Evolutionary conservation across 2,329 filamentous ascomycete species (phyloP).

Genomic region (Aureobasidium leucospermi): DNA sequence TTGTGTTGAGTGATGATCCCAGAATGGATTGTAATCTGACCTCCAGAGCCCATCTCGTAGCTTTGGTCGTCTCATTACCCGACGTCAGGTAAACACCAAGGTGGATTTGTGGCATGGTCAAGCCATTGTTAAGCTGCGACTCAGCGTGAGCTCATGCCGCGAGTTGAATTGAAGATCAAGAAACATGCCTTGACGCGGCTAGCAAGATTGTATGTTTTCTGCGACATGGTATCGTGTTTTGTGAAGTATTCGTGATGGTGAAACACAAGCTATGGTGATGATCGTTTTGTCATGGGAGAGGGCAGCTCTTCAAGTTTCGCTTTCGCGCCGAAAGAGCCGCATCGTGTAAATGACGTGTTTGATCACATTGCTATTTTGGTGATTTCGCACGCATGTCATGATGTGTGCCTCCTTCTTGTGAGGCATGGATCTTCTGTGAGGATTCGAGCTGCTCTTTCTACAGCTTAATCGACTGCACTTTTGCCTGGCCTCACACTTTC

Average conservation of each 20-base stretch:
- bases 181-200: slow-evolving; percentile 33
- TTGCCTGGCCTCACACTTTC: background rate
- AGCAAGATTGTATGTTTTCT: slow-evolving; percentile 33
- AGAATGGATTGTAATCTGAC: no score
- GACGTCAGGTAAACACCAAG: slow-evolving; percentile 68
- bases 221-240: slow-evolving; percentile 23
- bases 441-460: background rate
- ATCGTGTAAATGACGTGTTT: background rate
- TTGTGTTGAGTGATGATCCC: slow-evolving; percentile 25
- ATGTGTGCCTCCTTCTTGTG: no score
- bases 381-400: background rate
- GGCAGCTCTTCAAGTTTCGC: no score
- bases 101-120: slow-evolving; percentile 63
- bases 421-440: background rate
- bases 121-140: slow-evolving; percentile 53
- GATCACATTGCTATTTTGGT: background rate
- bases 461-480: background rate
- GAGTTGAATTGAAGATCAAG: slow-evolving; percentile 18
- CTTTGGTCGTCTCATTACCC: slow-evolving; percentile 50
- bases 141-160: slow-evolving; percentile 21
- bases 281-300: background rate
- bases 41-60: slow-evolving; percentile 52
- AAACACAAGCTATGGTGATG: background rate
- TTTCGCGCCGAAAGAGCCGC: no score
- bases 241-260: no score